These are phyloP conservation scores for Atkinsonella hypoxylon DNA, from an alignment of 2,329 filamentous ascomycete species.

Conservation along the genomic window DNA sequence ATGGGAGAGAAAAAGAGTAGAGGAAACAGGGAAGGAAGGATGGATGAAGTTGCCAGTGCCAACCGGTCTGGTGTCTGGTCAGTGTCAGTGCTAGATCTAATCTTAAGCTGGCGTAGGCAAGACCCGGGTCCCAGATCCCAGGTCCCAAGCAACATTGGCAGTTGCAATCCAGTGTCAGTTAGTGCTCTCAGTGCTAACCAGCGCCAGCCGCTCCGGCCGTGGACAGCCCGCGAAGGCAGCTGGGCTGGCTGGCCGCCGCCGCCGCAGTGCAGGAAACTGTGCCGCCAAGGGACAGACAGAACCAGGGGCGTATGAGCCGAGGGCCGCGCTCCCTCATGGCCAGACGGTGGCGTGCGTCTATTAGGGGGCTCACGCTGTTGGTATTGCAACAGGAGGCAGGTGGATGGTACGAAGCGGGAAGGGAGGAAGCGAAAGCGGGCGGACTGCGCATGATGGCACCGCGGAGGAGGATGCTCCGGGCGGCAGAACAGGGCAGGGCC, in stretches of 20 bases:
- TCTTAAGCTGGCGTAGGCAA: too few relatives aligned
- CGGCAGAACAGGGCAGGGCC: background rate
- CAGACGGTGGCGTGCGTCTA: background rate
- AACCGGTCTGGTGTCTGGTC: too few relatives aligned
- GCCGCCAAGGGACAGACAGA: too few relatives aligned
- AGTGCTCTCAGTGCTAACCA: background rate
- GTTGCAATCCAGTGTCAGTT: background rate
- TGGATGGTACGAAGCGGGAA: constrained; percentile 7
- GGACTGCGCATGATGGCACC: constrained; percentile 2
- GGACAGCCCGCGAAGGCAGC: background rate
- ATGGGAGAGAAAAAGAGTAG: background rate
- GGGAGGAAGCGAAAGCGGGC: constrained; percentile 4
- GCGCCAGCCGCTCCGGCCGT: constrained; percentile 1
- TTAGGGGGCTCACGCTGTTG: background rate
- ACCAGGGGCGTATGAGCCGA: background rate
- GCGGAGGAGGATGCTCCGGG: background rate
- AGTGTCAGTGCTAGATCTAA: too few relatives aligned
- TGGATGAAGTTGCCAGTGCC: too few relatives aligned
- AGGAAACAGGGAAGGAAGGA: too few relatives aligned
- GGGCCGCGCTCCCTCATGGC: too few relatives aligned
- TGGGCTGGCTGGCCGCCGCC: background rate
- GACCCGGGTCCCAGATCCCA: too few relatives aligned
- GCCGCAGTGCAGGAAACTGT: background rate
- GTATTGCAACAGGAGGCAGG: constrained; percentile 3
- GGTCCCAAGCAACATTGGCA: too few relatives aligned